These are phyloP conservation scores for Colletotrichum godetiae DNA, from an alignment of 2,329 filamentous ascomycete species.

Conservation along the genomic window DNA sequence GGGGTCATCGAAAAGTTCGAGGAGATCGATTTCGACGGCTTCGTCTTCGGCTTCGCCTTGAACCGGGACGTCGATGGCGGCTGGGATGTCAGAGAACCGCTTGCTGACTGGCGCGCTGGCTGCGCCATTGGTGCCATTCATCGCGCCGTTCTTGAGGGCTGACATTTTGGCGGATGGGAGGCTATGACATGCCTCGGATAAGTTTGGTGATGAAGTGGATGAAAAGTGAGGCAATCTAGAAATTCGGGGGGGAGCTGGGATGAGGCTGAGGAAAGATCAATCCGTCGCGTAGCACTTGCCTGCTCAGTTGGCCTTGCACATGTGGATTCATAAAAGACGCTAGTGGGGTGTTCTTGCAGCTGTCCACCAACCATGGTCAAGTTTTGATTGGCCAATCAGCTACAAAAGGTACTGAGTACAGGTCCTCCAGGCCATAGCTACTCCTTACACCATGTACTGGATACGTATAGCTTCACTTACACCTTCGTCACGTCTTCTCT, in stretches of 20 bases:
- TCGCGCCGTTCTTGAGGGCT: slow-evolving; percentile 53
- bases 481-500: not conserved
- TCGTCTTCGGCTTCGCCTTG: slow-evolving; percentile 75
- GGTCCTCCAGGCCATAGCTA: too few relatives aligned
- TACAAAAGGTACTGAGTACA: not conserved
- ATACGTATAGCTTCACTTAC: not conserved
- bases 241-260: slow-evolving; percentile 24
- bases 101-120: slow-evolving; percentile 56
- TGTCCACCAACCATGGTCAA: not conserved
- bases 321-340: slow-evolving; percentile 9
- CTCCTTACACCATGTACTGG: not conserved
- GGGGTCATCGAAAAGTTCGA: slow-evolving; percentile 90
- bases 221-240: slow-evolving; percentile 7
- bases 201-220: slow-evolving; percentile 15
- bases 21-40: slow-evolving; percentile 91
- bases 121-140: slow-evolving; percentile 57
- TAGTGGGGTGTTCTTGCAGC: slow-evolving; percentile 18
- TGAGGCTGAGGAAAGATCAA: slow-evolving; percentile 34
- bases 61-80: slow-evolving; percentile 74
- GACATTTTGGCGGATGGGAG: slow-evolving; percentile 50
- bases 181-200: slow-evolving; percentile 34
- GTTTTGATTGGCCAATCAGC: slow-evolving; percentile 16
- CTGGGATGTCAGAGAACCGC: slow-evolving; percentile 74
- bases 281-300: slow-evolving; percentile 22
- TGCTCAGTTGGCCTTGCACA: slow-evolving; percentile 22